These are phyloP conservation scores for Lasiodiplodia hormozganensis DNA, from an alignment of 2,329 filamentous ascomycete species.

Conservation along the genomic window DNA sequence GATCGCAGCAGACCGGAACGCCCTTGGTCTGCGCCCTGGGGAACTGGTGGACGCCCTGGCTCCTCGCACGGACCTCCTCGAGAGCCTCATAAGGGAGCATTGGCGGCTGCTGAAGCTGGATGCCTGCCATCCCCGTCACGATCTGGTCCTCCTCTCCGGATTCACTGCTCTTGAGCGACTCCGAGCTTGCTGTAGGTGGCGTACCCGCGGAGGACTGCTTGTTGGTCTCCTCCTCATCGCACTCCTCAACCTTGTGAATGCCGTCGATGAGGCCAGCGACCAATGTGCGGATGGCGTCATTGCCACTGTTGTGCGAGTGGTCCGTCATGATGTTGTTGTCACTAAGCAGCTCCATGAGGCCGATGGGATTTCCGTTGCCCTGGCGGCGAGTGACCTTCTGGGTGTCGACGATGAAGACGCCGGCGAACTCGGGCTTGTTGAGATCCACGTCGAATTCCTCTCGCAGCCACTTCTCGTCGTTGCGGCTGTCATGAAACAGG, in stretches of 20 bases:
- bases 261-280: background rate
- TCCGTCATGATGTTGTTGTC: background rate
- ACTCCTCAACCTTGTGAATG: background rate
- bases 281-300: background rate
- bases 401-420: background rate
- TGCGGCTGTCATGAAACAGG: background rate
- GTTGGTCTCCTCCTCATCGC: too few relatives aligned
- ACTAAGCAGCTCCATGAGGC: background rate
- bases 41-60: background rate
- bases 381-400: background rate
- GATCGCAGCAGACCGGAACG: background rate
- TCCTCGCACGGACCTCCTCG: background rate
- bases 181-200: background rate
- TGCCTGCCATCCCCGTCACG: too few relatives aligned
- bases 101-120: background rate
- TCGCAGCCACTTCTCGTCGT: background rate
- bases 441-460: background rate
- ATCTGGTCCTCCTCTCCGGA: too few relatives aligned
- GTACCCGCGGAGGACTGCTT: too few relatives aligned
- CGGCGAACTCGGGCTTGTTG: background rate
- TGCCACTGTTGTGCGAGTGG: background rate
- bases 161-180: background rate
- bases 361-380: accelerated
- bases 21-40: background rate
- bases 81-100: background rate